Evolutionary conservation across 129 eudicot genomes (phyloP).

Genomic region (Tagetes patula): DNA sequence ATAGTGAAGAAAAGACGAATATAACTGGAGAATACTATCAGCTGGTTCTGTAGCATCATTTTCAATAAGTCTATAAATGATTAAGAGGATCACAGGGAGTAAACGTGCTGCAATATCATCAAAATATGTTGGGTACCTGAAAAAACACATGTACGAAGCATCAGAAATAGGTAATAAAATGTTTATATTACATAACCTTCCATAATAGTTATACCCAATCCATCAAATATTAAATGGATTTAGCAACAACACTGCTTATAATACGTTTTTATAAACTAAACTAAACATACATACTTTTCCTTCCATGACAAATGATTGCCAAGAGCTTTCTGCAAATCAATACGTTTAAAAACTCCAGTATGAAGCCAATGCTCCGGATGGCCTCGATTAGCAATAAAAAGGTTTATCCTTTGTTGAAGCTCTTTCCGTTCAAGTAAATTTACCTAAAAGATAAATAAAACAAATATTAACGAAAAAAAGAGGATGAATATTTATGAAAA

Average conservation of each 20-base stretch:
- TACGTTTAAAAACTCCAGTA: conserved; percentile 72
- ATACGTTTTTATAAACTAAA: too few species aligned
- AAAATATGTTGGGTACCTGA: conserved; percentile 83
- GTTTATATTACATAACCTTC: neutral
- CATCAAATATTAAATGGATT: too few species aligned
- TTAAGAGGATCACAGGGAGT: conserved; percentile 85
- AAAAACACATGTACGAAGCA: neutral
- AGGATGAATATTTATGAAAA: too few species aligned
- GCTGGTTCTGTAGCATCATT: conserved; percentile 87
- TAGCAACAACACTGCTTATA: too few species aligned
- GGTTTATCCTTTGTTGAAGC: conserved; percentile 83
- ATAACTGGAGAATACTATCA: conserved; percentile 84
- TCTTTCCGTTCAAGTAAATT: conserved; percentile 89
- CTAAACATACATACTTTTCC: conserved; percentile 52
- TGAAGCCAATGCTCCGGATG: conserved; percentile 96
- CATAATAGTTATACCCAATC: too few species aligned
- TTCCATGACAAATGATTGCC: conserved; percentile 96
- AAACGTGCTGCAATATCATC: conserved; percentile 95
- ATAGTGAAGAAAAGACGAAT: conserved; percentile 72
- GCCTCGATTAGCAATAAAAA: conserved; percentile 67
- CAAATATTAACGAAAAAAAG: neutral
- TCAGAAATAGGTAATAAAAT: too few species aligned
- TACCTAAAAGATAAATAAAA: conserved; percentile 42
- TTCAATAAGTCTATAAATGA: conserved; percentile 86
- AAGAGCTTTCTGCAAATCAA: conserved; percentile 82